phyloP scores from a whole-genome alignment of 495 filamentous ascomycete species.

The Saxophila tyrrhenica region DNA sequence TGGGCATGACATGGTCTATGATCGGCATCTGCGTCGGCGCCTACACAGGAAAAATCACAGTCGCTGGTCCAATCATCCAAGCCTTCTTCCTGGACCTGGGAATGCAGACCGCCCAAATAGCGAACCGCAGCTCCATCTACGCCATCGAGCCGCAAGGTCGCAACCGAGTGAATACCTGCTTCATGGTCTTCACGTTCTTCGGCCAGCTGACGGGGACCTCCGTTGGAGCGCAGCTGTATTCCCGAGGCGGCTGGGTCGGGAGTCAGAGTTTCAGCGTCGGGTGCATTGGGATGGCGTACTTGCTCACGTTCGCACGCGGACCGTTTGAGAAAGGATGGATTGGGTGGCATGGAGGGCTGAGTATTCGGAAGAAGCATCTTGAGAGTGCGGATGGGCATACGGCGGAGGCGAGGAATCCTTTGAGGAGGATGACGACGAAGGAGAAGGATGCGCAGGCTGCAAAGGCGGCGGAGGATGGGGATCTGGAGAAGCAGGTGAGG shows the following conservation, averaged over 20 bases:
- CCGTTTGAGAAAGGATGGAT: conserved; percentile 63
- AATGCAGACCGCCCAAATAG: conserved; percentile 62
- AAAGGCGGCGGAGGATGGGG: not conserved
- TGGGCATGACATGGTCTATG: conserved; percentile 48
- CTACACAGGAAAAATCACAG: conserved; percentile 49
- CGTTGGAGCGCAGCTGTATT: conserved; percentile 60
- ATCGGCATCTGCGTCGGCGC: conserved; percentile 59
- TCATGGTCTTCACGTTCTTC: conserved; percentile 64
- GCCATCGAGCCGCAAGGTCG: conserved; percentile 56
- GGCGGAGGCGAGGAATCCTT: not conserved
- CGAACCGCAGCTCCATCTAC: conserved; percentile 62
- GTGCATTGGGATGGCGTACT: conserved; percentile 48
- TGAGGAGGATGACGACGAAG: not conserved
- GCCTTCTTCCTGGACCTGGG: conserved; percentile 64
- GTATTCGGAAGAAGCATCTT: conserved; percentile 31
- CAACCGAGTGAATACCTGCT: conserved; percentile 73
- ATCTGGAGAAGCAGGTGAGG: not conserved
- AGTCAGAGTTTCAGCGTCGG: conserved; percentile 58
- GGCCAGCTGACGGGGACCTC: conserved; percentile 69
- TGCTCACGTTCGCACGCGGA: conserved; percentile 47
- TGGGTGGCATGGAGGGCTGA: conserved; percentile 64
- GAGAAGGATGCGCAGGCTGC: conserved; percentile 13
- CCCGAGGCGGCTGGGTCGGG: conserved; percentile 55
- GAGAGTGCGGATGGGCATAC: not conserved
- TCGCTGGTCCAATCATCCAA: conserved; percentile 67